phyloP scores from a whole-genome alignment of 2,329 filamentous ascomycete species.

The Magnaporthales sp. region DNA sequence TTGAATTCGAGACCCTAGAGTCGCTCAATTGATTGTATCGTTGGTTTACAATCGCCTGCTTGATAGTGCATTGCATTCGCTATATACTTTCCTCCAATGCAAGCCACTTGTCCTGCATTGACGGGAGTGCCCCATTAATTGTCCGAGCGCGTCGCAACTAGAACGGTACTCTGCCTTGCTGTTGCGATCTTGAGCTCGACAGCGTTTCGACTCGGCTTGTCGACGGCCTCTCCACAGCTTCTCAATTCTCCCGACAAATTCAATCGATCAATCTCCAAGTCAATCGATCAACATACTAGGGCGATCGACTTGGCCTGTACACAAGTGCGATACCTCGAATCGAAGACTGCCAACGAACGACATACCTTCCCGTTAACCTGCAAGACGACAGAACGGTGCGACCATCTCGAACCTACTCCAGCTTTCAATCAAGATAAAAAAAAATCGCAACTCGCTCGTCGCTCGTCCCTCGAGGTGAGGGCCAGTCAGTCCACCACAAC shows the following conservation, averaged over 20 bases:
- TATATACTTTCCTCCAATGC: not conserved
- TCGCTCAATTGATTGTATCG: not conserved
- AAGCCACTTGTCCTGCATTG: not conserved
- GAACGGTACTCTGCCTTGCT: not conserved
- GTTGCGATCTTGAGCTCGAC: not conserved
- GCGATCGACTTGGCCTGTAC: not conserved
- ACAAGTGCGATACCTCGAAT: not conserved
- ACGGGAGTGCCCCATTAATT: not conserved
- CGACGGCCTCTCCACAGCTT: not conserved
- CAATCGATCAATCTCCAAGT: not conserved
- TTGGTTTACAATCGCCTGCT: not conserved
- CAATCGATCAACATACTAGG: not conserved
- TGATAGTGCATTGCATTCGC: not conserved
- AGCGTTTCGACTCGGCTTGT: not conserved
- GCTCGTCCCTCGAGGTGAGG: too few relatives aligned
- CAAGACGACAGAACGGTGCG: not conserved
- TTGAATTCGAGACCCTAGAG: not conserved
- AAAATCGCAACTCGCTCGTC: not conserved
- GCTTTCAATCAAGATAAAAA: not conserved
- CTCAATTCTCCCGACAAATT: not conserved
- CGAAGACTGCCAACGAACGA: not conserved
- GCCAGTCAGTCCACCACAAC: too few relatives aligned
- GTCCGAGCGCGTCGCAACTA: not conserved
- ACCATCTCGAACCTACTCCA: not conserved
- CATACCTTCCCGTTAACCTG: not conserved